Evolutionary conservation across 2,329 filamentous ascomycete genomes (phyloP).

Genomic region (Neurospora sp.): DNA sequence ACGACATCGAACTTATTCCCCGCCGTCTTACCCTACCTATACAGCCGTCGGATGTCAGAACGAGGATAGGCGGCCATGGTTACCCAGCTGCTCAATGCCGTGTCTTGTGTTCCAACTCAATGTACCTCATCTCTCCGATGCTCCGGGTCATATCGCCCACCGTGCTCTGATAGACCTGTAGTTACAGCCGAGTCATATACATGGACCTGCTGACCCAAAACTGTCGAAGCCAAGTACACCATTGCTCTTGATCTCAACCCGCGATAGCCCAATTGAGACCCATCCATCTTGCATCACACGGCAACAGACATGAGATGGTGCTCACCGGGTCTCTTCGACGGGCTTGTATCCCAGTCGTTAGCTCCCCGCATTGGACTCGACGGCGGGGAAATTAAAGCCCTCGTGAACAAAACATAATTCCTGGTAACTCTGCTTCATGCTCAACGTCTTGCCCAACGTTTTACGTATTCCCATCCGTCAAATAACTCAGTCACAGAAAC

Average conservation of each 20-base stretch:
- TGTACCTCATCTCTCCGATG: background rate
- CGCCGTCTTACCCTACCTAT: background rate
- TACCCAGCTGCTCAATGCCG: background rate
- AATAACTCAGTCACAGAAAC: background rate
- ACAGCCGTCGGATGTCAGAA: background rate
- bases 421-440: background rate
- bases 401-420: background rate
- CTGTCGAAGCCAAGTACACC: background rate
- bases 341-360: background rate
- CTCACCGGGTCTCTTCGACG: background rate
- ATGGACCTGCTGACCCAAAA: background rate
- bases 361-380: background rate
- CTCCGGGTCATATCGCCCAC: background rate
- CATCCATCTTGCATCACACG: background rate
- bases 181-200: background rate
- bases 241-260: background rate
- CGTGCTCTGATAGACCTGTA: background rate
- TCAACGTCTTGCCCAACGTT: background rate
- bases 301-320: background rate
- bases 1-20: background rate
- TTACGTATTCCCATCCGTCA: background rate
- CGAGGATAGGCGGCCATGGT: background rate
- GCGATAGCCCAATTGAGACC: background rate
- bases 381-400: background rate
- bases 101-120: background rate